Base-by-base conservation (phyloP, 495 filamentous ascomycete genomes). In the Penicillium malachiteum region DNA sequence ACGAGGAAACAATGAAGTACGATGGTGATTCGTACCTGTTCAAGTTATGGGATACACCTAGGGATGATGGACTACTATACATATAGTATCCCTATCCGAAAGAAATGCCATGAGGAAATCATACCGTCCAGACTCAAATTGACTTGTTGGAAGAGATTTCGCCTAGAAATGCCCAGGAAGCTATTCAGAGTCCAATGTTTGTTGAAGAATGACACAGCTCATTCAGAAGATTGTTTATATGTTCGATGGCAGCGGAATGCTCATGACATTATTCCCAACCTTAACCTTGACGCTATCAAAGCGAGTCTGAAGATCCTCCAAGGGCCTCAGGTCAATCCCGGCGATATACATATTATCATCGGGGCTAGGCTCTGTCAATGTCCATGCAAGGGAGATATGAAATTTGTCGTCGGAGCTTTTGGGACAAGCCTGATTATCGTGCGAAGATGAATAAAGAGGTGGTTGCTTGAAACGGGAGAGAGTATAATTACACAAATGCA, bases 341-440 rank as follows among this genome's bases (percentile, higher is more conserved):
- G 59, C 57, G 18, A 81, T 71, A 37, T 55, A 47, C 31, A 66
- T 50, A 12, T 43, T 52, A 5, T 70, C 65, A 5, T 59, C 55
- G 1, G 32, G 0, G 10, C 60, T 62, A 1, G 73, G 75, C 33
- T 59, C 70, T 0, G 50, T 50, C 60, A 90, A 73, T 40, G 76
- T 81, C 91, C 91, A 96, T 0, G 87, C 91, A 40, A 96, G 77
- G 32, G 88, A 91, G 42, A 96, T 74, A 71, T 96, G 91, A 58
- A 96, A 96, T 13, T 76, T 84, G 44, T 74, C 57, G 9, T 79
- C 76, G 41, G 64, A 73, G 52, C 82, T 75, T 9, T 58, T 7
- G 8, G 6, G 10, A 10, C 26, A 4, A 18, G 34, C 39, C 11
- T 13, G 16, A 14, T 13, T 21, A 17, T 16, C 41, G 13, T 39